Evolutionary conservation across 192 early-diverging fungal species (phyloP).

Genomic region (Mortierella claussenii): DNA sequence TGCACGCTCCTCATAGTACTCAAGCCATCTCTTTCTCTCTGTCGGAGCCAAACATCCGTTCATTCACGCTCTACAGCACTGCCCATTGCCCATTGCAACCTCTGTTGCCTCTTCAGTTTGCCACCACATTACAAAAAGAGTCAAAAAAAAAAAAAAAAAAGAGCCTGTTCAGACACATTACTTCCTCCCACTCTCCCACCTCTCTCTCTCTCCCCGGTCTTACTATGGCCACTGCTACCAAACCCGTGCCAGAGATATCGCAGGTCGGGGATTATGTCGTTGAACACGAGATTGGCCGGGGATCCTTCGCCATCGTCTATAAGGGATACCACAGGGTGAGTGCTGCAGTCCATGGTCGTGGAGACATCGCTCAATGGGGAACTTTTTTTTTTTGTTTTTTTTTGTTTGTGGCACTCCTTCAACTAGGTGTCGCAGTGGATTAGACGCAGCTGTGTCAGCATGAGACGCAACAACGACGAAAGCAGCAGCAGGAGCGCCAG

Average conservation of each 20-base stretch:
- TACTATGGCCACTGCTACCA: conserved; percentile 27
- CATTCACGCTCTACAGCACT: too few species aligned
- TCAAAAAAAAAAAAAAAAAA: background rate
- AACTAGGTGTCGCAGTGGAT: too few species aligned
- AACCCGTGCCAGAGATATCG: conserved; percentile 15
- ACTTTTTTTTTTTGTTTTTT: background rate
- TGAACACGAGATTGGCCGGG: conserved; percentile 87
- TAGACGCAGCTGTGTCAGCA: too few species aligned
- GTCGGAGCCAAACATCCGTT: too few species aligned
- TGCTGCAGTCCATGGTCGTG: background rate
- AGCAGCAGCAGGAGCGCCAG: too few species aligned
- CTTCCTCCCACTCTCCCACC: too few species aligned
- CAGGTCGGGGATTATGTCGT: conserved; percentile 84
- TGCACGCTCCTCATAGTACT: too few species aligned
- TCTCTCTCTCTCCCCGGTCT: too few species aligned
- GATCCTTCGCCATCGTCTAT: conserved; percentile 97
- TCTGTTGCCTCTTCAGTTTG: too few species aligned
- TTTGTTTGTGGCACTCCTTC: background rate
- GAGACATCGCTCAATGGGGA: background rate
- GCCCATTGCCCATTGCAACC: too few species aligned
- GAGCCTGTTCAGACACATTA: background rate
- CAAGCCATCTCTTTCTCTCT: too few species aligned
- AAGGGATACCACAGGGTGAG: conserved; percentile 77
- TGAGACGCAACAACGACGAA: background rate
- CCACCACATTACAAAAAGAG: background rate